Base-by-base conservation (phyloP, 805 yeast genomes). In the Lachancea sp. region DNA sequence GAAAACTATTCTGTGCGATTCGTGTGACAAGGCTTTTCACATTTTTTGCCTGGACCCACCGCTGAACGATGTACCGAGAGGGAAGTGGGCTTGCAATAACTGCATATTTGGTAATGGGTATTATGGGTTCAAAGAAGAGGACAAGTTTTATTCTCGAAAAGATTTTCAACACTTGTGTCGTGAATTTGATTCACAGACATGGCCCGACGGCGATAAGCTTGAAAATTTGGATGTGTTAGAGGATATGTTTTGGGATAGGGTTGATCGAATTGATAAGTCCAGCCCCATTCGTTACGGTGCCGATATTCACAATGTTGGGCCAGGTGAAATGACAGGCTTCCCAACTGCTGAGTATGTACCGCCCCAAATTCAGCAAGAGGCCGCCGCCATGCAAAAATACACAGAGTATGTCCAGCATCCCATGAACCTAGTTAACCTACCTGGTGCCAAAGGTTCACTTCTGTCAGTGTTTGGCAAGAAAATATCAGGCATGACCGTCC, bases 401-500 rank as follows among this genome's bases (percentile, higher is more conserved):
- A 57, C 51, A 21, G 46, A 57, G 5, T 79, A 79, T 49, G 58
- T 70, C 2, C 52, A 69, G 2, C 87, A 82, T 46, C 83, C 88
- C 1, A 85, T 86, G 78, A 86, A 86, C 54, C 64, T 86, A 47
- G 77, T 84, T 15, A 78, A 76, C 44, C 60, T 87, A 17, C 94
- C 96, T 0, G 77, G 71, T 58, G 74, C 81, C 9, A 61, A 71
- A 29, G 83, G 86, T 1, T 83, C 95, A 0, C 61, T 83, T n/a
- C 64, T 84, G 38, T 78, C 79, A 41, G 75, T 75, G 50, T 70
- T 83, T 42, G 74, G 75, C 42, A 73, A 77, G 15, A 72, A 76
- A 23, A 83, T 90, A 2, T 81, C 95, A 0, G 97, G 97, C 1
- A 89, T 89, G 87, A 88, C 97, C 0, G 74, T 84, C 15, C 97